Conservation (phyloP, 495 filamentous ascomycete genomes). For the Trichoderma erinaceum region DNA sequence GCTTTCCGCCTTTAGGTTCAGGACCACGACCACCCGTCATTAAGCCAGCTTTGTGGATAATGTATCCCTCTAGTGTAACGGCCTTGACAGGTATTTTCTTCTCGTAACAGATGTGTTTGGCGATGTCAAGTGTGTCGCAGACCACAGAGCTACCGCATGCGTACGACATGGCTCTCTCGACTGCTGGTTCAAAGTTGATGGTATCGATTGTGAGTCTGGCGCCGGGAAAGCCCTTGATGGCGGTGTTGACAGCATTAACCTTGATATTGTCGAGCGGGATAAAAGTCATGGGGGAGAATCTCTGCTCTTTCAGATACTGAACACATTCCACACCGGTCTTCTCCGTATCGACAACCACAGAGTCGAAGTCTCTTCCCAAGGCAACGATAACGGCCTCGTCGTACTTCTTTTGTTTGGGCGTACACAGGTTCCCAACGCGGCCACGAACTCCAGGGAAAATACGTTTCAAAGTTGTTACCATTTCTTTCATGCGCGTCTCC, state of each 20-base stretch:
- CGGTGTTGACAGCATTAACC: slow-evolving; percentile 79
- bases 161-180: slow-evolving; percentile 89
- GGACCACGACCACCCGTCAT: slow-evolving; percentile 91
- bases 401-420: slow-evolving; percentile 93
- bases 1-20: slow-evolving; percentile 62
- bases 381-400: slow-evolving; percentile 88
- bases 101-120: slow-evolving; percentile 84
- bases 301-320: slow-evolving; percentile 85
- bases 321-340: slow-evolving; percentile 93
- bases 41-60: slow-evolving; percentile 93
- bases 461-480: slow-evolving; percentile 76
- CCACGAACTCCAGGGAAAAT: slow-evolving; percentile 90
- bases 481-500: slow-evolving; percentile 69
- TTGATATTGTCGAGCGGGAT: slow-evolving; percentile 96
- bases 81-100: slow-evolving; percentile 84
- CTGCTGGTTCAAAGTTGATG: slow-evolving; percentile 81
- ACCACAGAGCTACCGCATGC: slow-evolving; percentile 95
- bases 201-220: slow-evolving; percentile 90
- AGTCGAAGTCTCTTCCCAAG: slow-evolving; percentile 86
- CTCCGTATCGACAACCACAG: slow-evolving; percentile 92
- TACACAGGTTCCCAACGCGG: slow-evolving; percentile 85
- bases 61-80: slow-evolving; percentile 83
- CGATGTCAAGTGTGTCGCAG: slow-evolving; percentile 78
- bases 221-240: slow-evolving; percentile 79
- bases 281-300: slow-evolving; percentile 78